phyloP scores from a whole-genome alignment of 495 filamentous ascomycete genomes.

The Trichodelitschia bisporula region DNA sequence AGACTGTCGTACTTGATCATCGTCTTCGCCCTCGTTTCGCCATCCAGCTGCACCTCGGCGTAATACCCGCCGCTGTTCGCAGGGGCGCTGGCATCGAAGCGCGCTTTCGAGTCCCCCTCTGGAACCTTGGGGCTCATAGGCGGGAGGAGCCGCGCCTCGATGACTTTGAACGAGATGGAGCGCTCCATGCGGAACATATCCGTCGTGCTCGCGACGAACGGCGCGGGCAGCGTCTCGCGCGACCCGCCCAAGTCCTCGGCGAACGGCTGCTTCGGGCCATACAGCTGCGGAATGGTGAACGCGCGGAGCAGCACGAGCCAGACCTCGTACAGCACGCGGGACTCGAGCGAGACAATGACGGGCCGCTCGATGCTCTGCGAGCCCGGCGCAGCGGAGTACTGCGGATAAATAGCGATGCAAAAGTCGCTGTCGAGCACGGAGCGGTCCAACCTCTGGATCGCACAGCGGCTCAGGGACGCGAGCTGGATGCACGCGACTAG shows the following conservation, averaged over 20 bases:
- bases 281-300: slow-evolving; percentile 84
- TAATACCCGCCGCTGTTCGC: slow-evolving; percentile 29
- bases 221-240: slow-evolving; percentile 1
- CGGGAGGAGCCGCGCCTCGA: slow-evolving; percentile 30
- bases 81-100: slow-evolving; percentile 1
- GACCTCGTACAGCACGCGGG: slow-evolving; percentile 73
- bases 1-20: slow-evolving; percentile 56
- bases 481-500: slow-evolving; percentile 65
- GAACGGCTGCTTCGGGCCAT: slow-evolving; percentile 28
- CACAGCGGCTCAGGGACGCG: slow-evolving; percentile 69
- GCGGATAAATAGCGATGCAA: slow-evolving; percentile 77
- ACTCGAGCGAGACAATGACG: slow-evolving; percentile 70
- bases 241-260: slow-evolving; percentile 13
- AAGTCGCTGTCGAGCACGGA: slow-evolving; percentile 90
- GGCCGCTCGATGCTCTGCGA: slow-evolving; percentile 40
- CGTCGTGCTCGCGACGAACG: slow-evolving; percentile 12
- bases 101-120: slow-evolving; percentile 6
- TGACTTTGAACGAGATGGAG: slow-evolving; percentile 29
- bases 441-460: slow-evolving; percentile 67
- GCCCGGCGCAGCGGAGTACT: slow-evolving; percentile 44
- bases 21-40: slow-evolving; percentile 67
- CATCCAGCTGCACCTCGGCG: slow-evolving; percentile 78
- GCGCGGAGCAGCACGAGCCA: slow-evolving; percentile 89
- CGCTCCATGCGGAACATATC: slow-evolving; percentile 47
- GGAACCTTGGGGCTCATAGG: slow-evolving; percentile 9